These are phyloP conservation scores for Marasmius fiardii DNA, from an alignment of 1,284 basidiomycete genomes.

Conservation along the genomic window DNA sequence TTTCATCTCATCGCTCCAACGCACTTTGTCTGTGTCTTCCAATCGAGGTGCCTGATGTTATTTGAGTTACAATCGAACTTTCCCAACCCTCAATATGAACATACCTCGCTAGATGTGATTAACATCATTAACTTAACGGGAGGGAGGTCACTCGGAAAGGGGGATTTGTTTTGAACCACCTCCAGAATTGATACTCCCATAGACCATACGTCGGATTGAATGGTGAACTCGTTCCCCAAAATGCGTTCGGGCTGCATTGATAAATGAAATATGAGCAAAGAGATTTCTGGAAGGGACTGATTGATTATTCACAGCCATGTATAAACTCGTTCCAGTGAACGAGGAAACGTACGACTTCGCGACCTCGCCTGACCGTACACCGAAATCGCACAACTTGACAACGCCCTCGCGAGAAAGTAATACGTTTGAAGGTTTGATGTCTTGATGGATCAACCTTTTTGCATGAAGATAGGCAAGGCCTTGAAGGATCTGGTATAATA, in stretches of 20 bases:
- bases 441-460: slow-evolving; percentile 91
- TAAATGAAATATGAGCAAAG: slow-evolving; percentile 15
- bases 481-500: slow-evolving; percentile 64
- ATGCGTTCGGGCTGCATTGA: slow-evolving; percentile 83
- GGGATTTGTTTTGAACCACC: slow-evolving; percentile 92
- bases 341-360: slow-evolving; percentile 90
- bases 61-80: slow-evolving; percentile 11
- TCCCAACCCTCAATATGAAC: slow-evolving; percentile 19
- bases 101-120: slow-evolving; percentile 79
- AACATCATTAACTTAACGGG: slow-evolving; percentile 94
- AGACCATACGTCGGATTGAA: slow-evolving; percentile 98
- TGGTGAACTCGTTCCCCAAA: slow-evolving; percentile 85
- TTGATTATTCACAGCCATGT: slow-evolving; percentile 84
- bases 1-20: slow-evolving; percentile 87
- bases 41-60: slow-evolving; percentile 72
- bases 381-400: slow-evolving; percentile 94
- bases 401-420: slow-evolving; percentile 83
- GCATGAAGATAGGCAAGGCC: slow-evolving; percentile 93
- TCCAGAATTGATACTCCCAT: slow-evolving; percentile 92
- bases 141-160: slow-evolving; percentile 89
- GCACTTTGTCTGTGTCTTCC: slow-evolving; percentile 67
- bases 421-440: slow-evolving; percentile 98
- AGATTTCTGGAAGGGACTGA: slow-evolving; percentile 6
- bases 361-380: slow-evolving; percentile 94
- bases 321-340: slow-evolving; percentile 95